A percentile compares a stretch with the other conserved stretches of the same genome.
Conservation (phyloP, 1,284 basidiomycete species). For the Tylopilus sp. region DNA sequence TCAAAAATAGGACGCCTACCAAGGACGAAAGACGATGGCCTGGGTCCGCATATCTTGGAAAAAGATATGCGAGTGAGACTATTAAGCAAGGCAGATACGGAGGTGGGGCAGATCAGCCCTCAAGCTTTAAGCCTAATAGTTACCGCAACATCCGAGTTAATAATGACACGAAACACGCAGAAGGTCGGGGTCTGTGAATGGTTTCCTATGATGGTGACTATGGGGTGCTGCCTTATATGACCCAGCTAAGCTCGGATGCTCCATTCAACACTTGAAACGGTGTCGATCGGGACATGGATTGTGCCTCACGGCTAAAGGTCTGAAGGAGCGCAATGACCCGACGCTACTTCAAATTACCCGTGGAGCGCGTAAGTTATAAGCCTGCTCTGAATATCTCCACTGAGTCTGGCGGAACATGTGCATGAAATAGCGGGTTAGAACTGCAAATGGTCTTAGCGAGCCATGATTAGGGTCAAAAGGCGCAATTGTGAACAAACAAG, state of each 20-base stretch:
- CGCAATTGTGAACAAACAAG: not conserved
- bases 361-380: not conserved
- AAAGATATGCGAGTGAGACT: slow-evolving; percentile 20
- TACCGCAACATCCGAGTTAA: slow-evolving; percentile 6
- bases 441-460: too few species aligned
- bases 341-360: not conserved
- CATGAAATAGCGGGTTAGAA: too few species aligned
- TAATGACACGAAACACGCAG: not conserved
- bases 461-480: too few species aligned
- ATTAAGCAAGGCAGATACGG: slow-evolving; percentile 18
- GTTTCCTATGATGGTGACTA: not conserved
- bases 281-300: not conserved
- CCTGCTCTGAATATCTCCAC: not conserved
- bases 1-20: slow-evolving; percentile 17
- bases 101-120: slow-evolving; percentile 1
- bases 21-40: slow-evolving; percentile 31
- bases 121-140: slow-evolving; percentile 3
- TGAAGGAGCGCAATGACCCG: too few species aligned
- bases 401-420: not conserved
- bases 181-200: not conserved
- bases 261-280: not conserved
- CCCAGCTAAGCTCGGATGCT: not conserved
- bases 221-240: not conserved
- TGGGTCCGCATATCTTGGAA: slow-evolving; percentile 31
- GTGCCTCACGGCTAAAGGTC: not conserved